Percentiles rank a stretch among this genome's conserved stretches.
Evolutionary conservation across 1,284 basidiomycete genomes (phyloP).

Genomic region (Malassezia furfur): DNA sequence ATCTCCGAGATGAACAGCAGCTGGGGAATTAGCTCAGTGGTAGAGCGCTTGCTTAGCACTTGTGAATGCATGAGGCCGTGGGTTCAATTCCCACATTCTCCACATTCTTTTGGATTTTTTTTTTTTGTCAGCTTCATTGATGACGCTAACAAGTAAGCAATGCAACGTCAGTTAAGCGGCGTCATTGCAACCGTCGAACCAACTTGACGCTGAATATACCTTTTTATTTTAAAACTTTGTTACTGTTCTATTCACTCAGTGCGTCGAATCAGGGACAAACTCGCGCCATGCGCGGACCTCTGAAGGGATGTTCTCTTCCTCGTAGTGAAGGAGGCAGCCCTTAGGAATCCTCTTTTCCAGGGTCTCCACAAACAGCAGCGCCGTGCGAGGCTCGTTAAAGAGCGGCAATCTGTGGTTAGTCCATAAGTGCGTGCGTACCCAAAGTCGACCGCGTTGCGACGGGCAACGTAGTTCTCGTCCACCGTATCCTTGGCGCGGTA

Average conservation of each 20-base stretch:
- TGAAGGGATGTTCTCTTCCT: constrained; percentile 79
- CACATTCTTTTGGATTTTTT: not conserved
- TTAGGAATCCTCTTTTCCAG: constrained; percentile 76
- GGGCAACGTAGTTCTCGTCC: constrained; percentile 92
- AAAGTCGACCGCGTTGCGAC: constrained; percentile 50
- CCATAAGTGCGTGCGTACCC: constrained; percentile 19
- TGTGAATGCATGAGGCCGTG: constrained; percentile 20
- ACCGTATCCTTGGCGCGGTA: constrained; percentile 65
- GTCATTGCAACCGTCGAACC: too few relatives aligned
- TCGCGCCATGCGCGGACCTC: constrained; percentile 58
- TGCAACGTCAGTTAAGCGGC: too few relatives aligned
- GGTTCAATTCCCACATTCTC: constrained; percentile 24
- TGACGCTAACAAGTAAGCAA: too few relatives aligned
- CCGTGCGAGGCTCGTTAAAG: constrained; percentile 81
- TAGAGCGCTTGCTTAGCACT: constrained; percentile 23
- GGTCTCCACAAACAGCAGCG: constrained; percentile 81
- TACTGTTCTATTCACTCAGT: not conserved
- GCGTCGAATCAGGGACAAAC: constrained; percentile 27
- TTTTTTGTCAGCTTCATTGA: not conserved
- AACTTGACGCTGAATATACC: too few relatives aligned
- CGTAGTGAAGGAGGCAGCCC: constrained; percentile 70
- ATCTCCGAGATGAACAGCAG: not conserved
- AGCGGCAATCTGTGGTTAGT: constrained; percentile 53
- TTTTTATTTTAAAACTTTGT: not conserved
- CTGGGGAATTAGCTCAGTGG: constrained; percentile 23